phyloP scores from a whole-genome alignment of 208 protist genomes.

The Crithidia bombi region DNA sequence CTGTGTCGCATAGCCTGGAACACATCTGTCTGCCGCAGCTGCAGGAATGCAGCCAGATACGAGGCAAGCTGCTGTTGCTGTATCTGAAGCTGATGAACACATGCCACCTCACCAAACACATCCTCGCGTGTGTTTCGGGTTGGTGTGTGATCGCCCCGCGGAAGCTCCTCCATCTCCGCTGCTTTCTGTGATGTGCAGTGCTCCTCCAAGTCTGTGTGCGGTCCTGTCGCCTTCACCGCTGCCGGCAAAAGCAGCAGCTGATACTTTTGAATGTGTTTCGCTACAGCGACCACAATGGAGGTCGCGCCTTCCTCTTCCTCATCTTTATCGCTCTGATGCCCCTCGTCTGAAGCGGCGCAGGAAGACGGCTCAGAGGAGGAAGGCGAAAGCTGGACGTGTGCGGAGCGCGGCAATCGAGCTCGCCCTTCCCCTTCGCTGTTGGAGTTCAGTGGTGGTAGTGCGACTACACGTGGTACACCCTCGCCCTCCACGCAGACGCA shows the following conservation, averaged over 20 bases:
- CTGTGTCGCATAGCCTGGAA: constrained; percentile 48
- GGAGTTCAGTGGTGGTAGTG: neutral
- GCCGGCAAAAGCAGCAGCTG: constrained; percentile 4
- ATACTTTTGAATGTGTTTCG: constrained; percentile 28
- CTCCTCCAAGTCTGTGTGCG: neutral
- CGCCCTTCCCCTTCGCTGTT: neutral
- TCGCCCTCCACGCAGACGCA: constrained; percentile 8
- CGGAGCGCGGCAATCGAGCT: neutral
- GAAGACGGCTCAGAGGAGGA: constrained; percentile 7
- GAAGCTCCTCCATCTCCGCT: neutral
- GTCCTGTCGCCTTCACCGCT: neutral
- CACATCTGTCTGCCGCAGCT: constrained; percentile 29
- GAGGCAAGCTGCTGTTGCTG: constrained; percentile 21
- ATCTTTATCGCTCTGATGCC: neutral
- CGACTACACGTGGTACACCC: neutral
- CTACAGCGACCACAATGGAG: neutral
- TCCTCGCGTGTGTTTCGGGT: neutral
- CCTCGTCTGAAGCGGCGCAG: neutral
- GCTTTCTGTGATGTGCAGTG: neutral
- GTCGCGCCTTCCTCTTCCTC: neutral
- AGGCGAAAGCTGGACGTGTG: constrained; percentile 1
- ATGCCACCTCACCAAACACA: neutral
- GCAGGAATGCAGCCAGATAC: constrained; percentile 35
- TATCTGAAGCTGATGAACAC: neutral
- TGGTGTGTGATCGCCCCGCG: neutral